A percentile compares a stretch with the other conserved stretches of the same genome.
These are phyloP conservation scores for Candida sanyaensis DNA, from an alignment of 1,139 yeast species.

Conservation along the genomic window DNA sequence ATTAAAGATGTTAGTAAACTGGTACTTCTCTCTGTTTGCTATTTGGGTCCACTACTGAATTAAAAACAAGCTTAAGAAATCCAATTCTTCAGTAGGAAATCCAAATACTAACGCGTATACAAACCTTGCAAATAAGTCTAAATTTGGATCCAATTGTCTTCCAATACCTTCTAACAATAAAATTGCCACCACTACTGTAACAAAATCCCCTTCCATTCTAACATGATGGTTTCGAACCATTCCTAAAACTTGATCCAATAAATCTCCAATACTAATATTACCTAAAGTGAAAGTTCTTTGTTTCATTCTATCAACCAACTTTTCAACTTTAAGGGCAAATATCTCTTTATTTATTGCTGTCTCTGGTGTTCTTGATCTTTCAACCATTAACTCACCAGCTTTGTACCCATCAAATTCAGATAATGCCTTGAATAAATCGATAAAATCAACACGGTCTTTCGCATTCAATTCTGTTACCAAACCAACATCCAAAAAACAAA, in stretches of 20 bases:
- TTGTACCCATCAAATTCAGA: conserved; percentile 91
- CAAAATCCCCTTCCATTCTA: conserved; percentile 95
- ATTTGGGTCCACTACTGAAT: conserved; percentile 5
- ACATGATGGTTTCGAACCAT: conserved; percentile 97
- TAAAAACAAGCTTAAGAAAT: conserved; percentile 13
- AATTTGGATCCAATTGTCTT: conserved; percentile 85
- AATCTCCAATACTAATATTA: conserved; percentile 87
- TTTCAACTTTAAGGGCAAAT: conserved; percentile 85
- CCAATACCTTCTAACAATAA: conserved; percentile 92
- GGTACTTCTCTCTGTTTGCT: conserved; percentile 9
- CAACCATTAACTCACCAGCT: conserved; percentile 96
- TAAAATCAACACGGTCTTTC: conserved; percentile 75
- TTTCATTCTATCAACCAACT: conserved; percentile 77
- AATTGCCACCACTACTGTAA: conserved; percentile 90
- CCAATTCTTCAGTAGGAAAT: conserved; percentile 46
- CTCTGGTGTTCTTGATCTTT: conserved; percentile 91
- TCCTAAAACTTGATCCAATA: conserved; percentile 78
- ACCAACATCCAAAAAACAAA: conserved; percentile 92
- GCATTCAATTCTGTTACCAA: conserved; percentile 86
- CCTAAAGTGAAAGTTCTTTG: conserved; percentile 91
- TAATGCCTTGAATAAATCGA: conserved; percentile 84
- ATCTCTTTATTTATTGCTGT: conserved; percentile 82
- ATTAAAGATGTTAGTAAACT: conserved; percentile 26
- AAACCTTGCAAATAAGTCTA: conserved; percentile 94
- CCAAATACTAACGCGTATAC: conserved; percentile 68